Evolutionary conservation across 2,329 filamentous ascomycete species (phyloP), one percentile per base, ranked within the genome.

Genomic region (Colletotrichum tabaci): DNA sequence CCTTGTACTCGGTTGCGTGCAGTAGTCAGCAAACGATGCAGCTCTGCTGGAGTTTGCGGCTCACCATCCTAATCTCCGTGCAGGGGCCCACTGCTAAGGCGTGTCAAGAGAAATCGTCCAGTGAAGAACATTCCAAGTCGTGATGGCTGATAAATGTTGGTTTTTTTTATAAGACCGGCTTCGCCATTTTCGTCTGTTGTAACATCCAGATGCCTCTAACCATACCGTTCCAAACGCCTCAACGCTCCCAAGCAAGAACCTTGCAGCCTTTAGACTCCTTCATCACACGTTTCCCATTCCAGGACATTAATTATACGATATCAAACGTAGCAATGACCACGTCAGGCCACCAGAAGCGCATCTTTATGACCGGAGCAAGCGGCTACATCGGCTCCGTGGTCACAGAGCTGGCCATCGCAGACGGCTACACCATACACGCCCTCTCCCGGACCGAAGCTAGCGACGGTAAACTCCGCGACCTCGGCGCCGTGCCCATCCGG

Each of bases 291-390:
- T 4, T 42, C 35, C 30, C 30, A 9, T 35, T 6, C 4, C 23
- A 38, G 44, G 5, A 57, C 3, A 42, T 18, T n/a, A 3, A 42
- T 18, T n/a, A 3, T 18, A 13, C 16, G 8, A 1, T n/a, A 57
- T 26, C 38, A 35, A 26, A 3, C 18, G 1, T 1, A 60, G 26
- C 23, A 35, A 64, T 64, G 60, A 2, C 60, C 4, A 23, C 52
- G 1, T 46, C 38, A 16, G 16, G 1, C 4, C 47, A 10, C 10
- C 44, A 42, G 30, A 53, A 64, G 38, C 50, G 38, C 50, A 60
- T 75, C 60, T 85, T 85, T 77, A 78, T 85, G 7, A 84, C 83
- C 49, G 83, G 83, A 3, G 83, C 79, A 13, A 81, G 74, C 61
- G 83, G 83, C 42, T 84, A 81, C 74, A 74, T 85, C 46, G 84